Conservation (phyloP, 2,329 filamentous ascomycete species). For the Aspergillus ochraceoroseus region DNA sequence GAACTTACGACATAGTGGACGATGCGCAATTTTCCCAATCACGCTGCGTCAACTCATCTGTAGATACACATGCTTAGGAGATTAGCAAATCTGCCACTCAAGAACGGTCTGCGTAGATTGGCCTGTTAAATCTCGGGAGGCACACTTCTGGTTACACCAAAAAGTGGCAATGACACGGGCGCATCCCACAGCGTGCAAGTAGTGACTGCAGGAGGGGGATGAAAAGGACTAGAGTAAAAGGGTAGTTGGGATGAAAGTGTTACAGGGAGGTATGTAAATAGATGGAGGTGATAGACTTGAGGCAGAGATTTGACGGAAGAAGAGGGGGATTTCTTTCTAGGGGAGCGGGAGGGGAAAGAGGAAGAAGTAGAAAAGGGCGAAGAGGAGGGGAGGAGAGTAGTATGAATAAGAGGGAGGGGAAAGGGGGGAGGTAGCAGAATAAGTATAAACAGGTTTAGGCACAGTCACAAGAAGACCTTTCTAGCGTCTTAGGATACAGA, state of each 20-base stretch:
- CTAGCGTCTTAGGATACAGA: slow-evolving; percentile 21
- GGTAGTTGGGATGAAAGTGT: slow-evolving; percentile 17
- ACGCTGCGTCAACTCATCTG: slow-evolving; percentile 38
- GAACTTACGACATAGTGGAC: slow-evolving; percentile 42
- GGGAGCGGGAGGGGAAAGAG: slow-evolving; percentile 7
- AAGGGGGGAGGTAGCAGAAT: slow-evolving; percentile 10
- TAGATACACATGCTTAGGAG: slow-evolving; percentile 36
- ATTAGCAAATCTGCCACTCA: slow-evolving; percentile 36
- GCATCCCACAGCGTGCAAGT: slow-evolving; percentile 33
- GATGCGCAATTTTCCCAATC: slow-evolving; percentile 34
- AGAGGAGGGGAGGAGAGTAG: no score
- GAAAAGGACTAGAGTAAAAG: slow-evolving; percentile 19
- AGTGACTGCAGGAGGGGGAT: slow-evolving; percentile 24
- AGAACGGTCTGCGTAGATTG: slow-evolving; percentile 26
- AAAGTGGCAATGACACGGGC: slow-evolving; percentile 35
- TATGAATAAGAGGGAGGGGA: no score
- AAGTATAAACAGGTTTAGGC: slow-evolving; percentile 26
- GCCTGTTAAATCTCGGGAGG: slow-evolving; percentile 31
- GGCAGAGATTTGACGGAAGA: slow-evolving; percentile 10
- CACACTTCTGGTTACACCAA: slow-evolving; percentile 34
- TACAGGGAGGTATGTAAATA: slow-evolving; percentile 20
- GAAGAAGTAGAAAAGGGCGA: slow-evolving; percentile 5
- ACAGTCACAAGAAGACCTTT: slow-evolving; percentile 22
- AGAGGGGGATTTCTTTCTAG: slow-evolving; percentile 3
- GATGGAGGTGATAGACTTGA: slow-evolving; percentile 13